A percentile compares a stretch with the other conserved stretches of the same genome.
These are phyloP conservation scores for Talaromyces marneffei DNA, from an alignment of 2,329 filamentous ascomycete genomes.

Conservation along the genomic window DNA sequence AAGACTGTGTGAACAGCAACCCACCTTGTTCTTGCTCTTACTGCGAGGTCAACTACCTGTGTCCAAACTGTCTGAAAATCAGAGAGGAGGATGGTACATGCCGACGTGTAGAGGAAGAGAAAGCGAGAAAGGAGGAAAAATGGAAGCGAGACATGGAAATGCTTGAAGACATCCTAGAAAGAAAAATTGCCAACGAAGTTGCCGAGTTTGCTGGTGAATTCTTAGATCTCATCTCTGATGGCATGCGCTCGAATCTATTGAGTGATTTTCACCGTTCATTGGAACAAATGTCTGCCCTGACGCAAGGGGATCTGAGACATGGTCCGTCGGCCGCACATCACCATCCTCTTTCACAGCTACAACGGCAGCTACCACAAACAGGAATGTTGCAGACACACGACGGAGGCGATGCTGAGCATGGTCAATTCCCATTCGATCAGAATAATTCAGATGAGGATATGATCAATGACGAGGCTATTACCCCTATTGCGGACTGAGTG, in stretches of 20 bases:
- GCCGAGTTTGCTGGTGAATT: constrained; percentile 39
- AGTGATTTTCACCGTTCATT: constrained; percentile 3
- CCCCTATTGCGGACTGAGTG: constrained; percentile 14
- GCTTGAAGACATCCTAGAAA: constrained; percentile 36
- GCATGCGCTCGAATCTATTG: constrained; percentile 5
- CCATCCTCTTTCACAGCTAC: neutral
- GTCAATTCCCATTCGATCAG: constrained; percentile 8
- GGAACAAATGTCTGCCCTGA: neutral
- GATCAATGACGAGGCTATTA: constrained; percentile 12
- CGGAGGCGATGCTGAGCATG: neutral
- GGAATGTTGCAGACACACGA: neutral
- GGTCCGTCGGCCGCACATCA: neutral
- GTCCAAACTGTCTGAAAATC: constrained; percentile 39
- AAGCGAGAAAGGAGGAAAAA: constrained; percentile 33
- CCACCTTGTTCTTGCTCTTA: constrained; percentile 42
- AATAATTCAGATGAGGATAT: constrained; percentile 15
- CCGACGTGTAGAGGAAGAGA: constrained; percentile 35
- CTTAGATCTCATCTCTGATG: constrained; percentile 21
- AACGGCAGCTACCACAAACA: neutral
- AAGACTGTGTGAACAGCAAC: constrained; percentile 37
- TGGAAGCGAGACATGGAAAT: constrained; percentile 38
- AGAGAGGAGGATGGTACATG: constrained; percentile 36
- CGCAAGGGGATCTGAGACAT: neutral
- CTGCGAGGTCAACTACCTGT: constrained; percentile 40
- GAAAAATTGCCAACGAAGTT: constrained; percentile 39